Percentiles rank a stretch among this genome's conserved stretches.
Conservation (phyloP, 2,329 filamentous ascomycete species). For the Cladosporium oxysporum region DNA sequence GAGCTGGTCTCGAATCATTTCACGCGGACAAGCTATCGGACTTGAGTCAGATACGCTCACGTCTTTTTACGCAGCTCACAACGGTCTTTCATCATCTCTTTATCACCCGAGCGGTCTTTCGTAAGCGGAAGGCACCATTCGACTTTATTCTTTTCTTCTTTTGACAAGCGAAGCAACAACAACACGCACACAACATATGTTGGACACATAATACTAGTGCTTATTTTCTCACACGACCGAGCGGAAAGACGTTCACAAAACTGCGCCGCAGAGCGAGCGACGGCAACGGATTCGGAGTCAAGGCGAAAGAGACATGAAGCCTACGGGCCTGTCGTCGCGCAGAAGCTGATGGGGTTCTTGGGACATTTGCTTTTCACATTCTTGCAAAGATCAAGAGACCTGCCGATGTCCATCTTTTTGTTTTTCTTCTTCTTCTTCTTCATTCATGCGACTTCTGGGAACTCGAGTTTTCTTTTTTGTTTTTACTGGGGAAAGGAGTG, state of each 20-base stretch:
- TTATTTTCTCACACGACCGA: conserved; percentile 18
- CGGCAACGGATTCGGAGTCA: conserved; percentile 5
- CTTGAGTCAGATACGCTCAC: not conserved
- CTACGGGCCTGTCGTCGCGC: conserved; percentile 10
- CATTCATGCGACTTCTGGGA: conserved; percentile 3
- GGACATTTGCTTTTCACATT: not conserved
- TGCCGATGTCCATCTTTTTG: not conserved
- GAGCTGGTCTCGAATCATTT: conserved; percentile 9
- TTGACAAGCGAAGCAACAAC: conserved; percentile 15
- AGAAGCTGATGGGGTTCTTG: not conserved
- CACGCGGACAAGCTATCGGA: conserved; percentile 11
- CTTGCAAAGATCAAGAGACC: conserved; percentile 3
- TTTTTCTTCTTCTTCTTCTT: not conserved
- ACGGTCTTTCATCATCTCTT: conserved; percentile 19
- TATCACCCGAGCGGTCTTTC: not conserved
- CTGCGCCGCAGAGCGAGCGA: conserved; percentile 20
- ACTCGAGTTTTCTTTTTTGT: conserved; percentile 6
- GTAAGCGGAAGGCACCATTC: conserved; percentile 3
- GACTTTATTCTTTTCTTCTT: conserved; percentile 5
- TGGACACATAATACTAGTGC: conserved; percentile 21
- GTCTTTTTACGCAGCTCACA: conserved; percentile 19
- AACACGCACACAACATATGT: conserved; percentile 18
- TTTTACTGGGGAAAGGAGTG: conserved; percentile 11
- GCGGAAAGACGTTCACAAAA: conserved; percentile 6
- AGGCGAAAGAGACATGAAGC: not conserved